A percentile compares a stretch with the other conserved stretches of the same genome.
Conservation (phyloP, 768 basidiomycete genomes). For the Lentinula sp. region DNA sequence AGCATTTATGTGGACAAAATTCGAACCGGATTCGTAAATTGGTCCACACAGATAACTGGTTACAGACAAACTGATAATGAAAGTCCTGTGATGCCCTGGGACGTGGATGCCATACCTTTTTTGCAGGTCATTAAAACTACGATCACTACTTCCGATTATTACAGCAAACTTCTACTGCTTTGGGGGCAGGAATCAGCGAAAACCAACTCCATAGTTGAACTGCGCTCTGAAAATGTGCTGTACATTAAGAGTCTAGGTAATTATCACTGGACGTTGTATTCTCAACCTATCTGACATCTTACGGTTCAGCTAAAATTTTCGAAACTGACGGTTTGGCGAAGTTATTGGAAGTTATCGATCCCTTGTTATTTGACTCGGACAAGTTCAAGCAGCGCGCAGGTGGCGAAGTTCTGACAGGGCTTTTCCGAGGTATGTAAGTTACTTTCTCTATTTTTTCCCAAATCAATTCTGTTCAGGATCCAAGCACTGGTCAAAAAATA, state of each 20-base stretch:
- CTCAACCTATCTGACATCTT: background rate
- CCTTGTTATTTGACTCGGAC: conserved; percentile 57
- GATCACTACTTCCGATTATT: conserved; percentile 49
- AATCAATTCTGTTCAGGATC: conserved; percentile 42
- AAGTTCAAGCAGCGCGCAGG: conserved; percentile 85
- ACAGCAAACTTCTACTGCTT: conserved; percentile 50
- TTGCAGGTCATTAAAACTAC: conserved; percentile 46
- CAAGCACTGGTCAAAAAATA: conserved; percentile 72
- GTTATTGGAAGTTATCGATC: conserved; percentile 51
- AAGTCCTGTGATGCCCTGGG: conserved; percentile 44
- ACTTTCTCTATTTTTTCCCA: background rate
- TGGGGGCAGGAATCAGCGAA: conserved; percentile 82
- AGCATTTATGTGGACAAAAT: conserved; percentile 65
- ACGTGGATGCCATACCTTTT: conserved; percentile 40
- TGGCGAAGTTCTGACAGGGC: conserved; percentile 35
- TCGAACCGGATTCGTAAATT: conserved; percentile 72
- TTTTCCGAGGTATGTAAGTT: conserved; percentile 3
- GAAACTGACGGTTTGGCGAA: conserved; percentile 45
- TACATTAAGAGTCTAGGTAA: conserved; percentile 36
- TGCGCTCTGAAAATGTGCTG: conserved; percentile 45
- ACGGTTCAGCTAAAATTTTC: conserved; percentile 59
- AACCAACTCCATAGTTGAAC: conserved; percentile 41
- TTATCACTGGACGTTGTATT: conserved; percentile 5
- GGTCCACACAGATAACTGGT: conserved; percentile 59
- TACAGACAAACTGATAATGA: conserved; percentile 39